Evolutionary conservation across 768 basidiomycete genomes (phyloP), one percentile per base, ranked within the genome.

Genomic region (Macrocybe gigantea): DNA sequence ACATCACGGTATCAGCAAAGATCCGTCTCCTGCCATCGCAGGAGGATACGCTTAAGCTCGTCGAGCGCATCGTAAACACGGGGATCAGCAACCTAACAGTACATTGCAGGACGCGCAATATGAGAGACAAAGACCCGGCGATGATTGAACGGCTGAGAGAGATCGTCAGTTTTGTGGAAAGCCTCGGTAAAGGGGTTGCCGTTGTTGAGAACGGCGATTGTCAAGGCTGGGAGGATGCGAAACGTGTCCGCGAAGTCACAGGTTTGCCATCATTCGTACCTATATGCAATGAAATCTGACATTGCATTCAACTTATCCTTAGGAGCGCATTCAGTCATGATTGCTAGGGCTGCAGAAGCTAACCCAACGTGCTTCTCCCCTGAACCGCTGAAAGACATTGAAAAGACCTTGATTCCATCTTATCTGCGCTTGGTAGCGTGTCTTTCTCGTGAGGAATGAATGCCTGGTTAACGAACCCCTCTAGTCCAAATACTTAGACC

Each of bases 121-220:
- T 96, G 95, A 77, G 96, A 34, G 82, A 83, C 42, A 72, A 76
- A 48, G 92, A 97, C 53, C 71, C 67, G 29, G 96, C 96, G 1
- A 63, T 88, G 41, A 82, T 91, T 48, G 79, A 83, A 40, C 75
- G 94, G 45, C 64, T 99, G 60, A 69, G 72, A 41, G 92, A 93
- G 57, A 88, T 99, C 49, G 92, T 93, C 14, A 78, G 92, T 7
- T 86, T 88, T 57, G 93, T 95, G 5, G 78, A 81, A 48, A 68
- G 72, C 2, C 74, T 85, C 71, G 84, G 85, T 2, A 78, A 75
- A 55, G 86, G 82, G 0, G 77, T 96, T n/a, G 87, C 93, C 0
- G 83, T 99, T 33, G 76, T 94, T 22, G 89, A 90, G 67, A 99
- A 99, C 63, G 96, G 96, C 0, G 95, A 99, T 62, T 96, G 91